phyloP scores from a whole-genome alignment of 768 basidiomycete species.

The Rhodotorula toruloides region DNA sequence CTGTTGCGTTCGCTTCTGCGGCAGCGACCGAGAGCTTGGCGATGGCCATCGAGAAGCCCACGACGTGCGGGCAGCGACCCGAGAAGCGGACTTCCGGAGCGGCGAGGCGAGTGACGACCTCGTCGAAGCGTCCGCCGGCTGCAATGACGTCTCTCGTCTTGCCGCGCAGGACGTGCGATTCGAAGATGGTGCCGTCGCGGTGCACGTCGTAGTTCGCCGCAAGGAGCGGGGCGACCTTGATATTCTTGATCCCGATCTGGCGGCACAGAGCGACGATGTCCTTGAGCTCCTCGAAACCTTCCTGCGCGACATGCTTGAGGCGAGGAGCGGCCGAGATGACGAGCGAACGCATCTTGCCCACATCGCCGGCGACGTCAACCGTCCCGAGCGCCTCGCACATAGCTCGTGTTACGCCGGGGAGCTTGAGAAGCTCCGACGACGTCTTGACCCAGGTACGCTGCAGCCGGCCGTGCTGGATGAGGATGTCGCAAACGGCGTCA shows the following conservation, averaged over 20 bases:
- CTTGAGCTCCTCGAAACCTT: constrained; percentile 36
- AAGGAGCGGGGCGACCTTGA: constrained; percentile 42
- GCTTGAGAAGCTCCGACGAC: constrained; percentile 38
- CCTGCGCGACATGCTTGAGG: constrained; percentile 39
- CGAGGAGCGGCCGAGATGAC: constrained; percentile 20
- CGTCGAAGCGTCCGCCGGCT: constrained; percentile 45
- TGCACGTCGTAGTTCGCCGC: constrained; percentile 41
- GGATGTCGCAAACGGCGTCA: constrained; percentile 34
- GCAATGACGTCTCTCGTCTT: constrained; percentile 42
- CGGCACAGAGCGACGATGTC: constrained; percentile 35
- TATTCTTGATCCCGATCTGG: constrained; percentile 40
- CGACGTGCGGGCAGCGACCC: constrained; percentile 34
- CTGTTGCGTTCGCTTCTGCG: constrained; percentile 26
- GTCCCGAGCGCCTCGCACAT: constrained; percentile 38
- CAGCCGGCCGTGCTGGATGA: constrained; percentile 36
- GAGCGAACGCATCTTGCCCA: constrained; percentile 29
- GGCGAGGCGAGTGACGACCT: constrained; percentile 41
- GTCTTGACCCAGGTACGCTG: constrained; percentile 35
- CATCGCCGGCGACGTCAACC: constrained; percentile 35
- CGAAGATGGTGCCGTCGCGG: constrained; percentile 39
- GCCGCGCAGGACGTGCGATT: constrained; percentile 33
- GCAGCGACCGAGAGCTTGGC: constrained; percentile 39
- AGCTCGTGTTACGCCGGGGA: constrained; percentile 36
- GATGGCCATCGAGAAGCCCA: constrained; percentile 40
- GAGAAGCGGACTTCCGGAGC: constrained; percentile 35